phyloP scores from a whole-genome alignment of 192 early-diverging fungal genomes.

The Entrophospora sp. region DNA sequence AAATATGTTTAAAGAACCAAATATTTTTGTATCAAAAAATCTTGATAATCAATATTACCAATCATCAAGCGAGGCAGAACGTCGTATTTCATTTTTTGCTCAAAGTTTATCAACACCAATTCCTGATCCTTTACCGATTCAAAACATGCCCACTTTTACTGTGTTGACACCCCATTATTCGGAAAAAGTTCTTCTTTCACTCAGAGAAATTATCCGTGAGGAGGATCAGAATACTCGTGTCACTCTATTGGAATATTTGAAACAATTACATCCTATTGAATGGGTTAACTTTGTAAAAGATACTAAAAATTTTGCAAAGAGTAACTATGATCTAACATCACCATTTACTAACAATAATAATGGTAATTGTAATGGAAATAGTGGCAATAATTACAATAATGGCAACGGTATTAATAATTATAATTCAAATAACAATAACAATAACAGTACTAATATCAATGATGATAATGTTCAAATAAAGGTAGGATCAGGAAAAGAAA shows the following conservation, averaged over 20 bases:
- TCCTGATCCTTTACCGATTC: constrained; percentile 68
- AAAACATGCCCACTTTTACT: constrained; percentile 79
- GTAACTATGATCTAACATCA: no score
- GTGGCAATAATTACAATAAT: no score
- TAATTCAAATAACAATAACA: no score
- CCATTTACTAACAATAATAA: no score
- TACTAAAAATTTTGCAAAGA: constrained; percentile 68
- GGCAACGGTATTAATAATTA: no score
- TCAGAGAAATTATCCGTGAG: constrained; percentile 77
- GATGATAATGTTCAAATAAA: no score
- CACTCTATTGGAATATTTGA: constrained; percentile 73
- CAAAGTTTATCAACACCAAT: constrained; percentile 75
- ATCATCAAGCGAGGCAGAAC: constrained; percentile 68
- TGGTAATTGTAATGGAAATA: no score
- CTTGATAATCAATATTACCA: constrained; percentile 67
- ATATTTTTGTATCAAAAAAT: constrained; percentile 71
- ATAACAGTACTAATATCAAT: no score
- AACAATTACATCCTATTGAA: constrained; percentile 68
- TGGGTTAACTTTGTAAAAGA: constrained; percentile 91
- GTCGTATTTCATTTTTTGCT: constrained; percentile 79
- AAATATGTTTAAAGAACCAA: constrained; percentile 59
- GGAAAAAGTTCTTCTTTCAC: constrained; percentile 74
- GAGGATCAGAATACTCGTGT: constrained; percentile 73
- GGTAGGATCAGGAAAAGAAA: no score
- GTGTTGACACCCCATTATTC: constrained; percentile 80